phyloP scores from a whole-genome alignment of 192 early-diverging fungal species.

The Piromyces finnis region DNA sequence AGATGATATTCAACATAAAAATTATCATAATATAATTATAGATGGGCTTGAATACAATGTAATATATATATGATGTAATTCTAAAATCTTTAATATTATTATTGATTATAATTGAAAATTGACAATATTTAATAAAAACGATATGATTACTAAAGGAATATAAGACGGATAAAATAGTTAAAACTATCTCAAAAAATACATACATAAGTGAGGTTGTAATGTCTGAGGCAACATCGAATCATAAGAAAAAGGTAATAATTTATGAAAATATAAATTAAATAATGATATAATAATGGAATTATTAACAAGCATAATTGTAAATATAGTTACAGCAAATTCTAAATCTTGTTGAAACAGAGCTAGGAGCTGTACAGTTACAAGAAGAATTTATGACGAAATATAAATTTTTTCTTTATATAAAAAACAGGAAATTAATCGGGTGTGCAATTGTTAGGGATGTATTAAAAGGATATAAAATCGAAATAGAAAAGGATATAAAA shows the following conservation, averaged over 20 bases:
- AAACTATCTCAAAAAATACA: background rate
- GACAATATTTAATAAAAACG: no score
- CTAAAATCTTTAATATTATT: no score
- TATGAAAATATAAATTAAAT: background rate
- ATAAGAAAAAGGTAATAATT: background rate
- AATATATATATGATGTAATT: background rate
- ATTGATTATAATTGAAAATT: background rate
- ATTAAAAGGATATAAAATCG: background rate
- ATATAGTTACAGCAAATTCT: constrained; percentile 5
- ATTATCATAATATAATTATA: constrained; percentile 7
- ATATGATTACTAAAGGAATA: constrained; percentile 1
- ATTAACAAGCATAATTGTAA: no score
- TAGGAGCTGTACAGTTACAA: constrained; percentile 2
- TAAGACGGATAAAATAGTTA: constrained; percentile 1
- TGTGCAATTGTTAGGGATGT: constrained; percentile 3
- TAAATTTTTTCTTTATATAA: constrained; percentile 2
- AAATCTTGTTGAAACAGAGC: constrained; percentile 4
- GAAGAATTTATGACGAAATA: background rate
- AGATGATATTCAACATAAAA: constrained; percentile 1
- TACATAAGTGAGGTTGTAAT: background rate
- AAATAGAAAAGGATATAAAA: background rate
- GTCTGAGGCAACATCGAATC: background rate
- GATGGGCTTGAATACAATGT: constrained; percentile 11
- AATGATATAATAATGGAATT: no score
- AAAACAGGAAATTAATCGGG: constrained; percentile 6